These are phyloP conservation scores for Thermoascus crustaceus DNA, from an alignment of 2,329 filamentous ascomycete genomes.

Conservation along the genomic window DNA sequence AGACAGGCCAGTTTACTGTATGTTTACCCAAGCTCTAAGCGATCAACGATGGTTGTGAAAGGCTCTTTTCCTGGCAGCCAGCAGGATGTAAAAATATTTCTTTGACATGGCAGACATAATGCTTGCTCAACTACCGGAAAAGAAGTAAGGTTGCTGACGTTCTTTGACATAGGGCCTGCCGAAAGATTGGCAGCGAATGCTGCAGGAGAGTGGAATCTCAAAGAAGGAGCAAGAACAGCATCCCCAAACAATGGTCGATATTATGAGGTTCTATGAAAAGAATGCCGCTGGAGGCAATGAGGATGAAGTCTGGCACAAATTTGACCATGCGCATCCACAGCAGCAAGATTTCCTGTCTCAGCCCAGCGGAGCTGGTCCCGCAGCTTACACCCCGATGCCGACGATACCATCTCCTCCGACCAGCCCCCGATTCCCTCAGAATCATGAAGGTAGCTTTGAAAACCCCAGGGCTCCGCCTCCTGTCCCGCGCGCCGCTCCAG, in stretches of 20 bases:
- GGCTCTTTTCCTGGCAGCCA: too few relatives aligned
- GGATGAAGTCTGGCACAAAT: constrained; percentile 90
- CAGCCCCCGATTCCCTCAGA: constrained; percentile 80
- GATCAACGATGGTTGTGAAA: too few relatives aligned
- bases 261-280: constrained; percentile 95
- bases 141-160: constrained; percentile 5
- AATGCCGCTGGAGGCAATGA: constrained; percentile 73
- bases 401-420: constrained; percentile 67
- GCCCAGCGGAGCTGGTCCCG: constrained; percentile 37
- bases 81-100: too few relatives aligned
- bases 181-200: constrained; percentile 93
- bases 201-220: constrained; percentile 92
- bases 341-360: constrained; percentile 33
- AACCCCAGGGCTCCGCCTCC: constrained; percentile 91
- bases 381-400: constrained; percentile 46
- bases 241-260: constrained; percentile 89
- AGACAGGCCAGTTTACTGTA: constrained; percentile 93
- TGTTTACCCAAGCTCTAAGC: constrained; percentile 30
- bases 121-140: too few relatives aligned
- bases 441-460: constrained; percentile 90
- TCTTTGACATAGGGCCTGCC: constrained; percentile 63
- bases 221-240: constrained; percentile 94
- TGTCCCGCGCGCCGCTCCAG: constrained; percentile 52
- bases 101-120: too few relatives aligned
- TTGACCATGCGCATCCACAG: constrained; percentile 70